Base-by-base conservation (phyloP, 148 eudicot species). In the Suaeda aralocaspica region DNA sequence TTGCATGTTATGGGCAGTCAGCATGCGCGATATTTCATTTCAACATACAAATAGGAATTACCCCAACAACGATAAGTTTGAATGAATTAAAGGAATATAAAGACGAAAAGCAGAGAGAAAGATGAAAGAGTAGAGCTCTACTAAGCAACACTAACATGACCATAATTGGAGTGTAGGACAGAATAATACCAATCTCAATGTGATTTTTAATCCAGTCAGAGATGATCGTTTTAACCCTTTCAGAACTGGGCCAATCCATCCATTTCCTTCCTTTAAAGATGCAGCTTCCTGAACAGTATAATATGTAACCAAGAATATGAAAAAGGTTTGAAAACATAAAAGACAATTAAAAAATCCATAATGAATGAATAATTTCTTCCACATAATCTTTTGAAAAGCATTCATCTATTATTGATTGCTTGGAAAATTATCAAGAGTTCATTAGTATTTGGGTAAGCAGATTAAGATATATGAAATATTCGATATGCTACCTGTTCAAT, bases 361-460 rank as follows among this genome's bases (percentile, higher is more conserved):
- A 73, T 75, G 97, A 78, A 81, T 81, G 56, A 42, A 94, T 78
- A 19, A 94, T 94, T 76, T 91, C 93, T 79, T 89, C 93, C 52
- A 94, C 93, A 0, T 93, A 72, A 64, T 83, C 86, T 84, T 85
- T 91, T 59, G 96, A n/a, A n/a, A n/a, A n/a, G n/a, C n/a, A n/a
- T n/a, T n/a, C n/a, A n/a, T n/a, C n/a, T n/a, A n/a, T n/a, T 86
- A 73, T 91, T 91, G 76, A 96, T 89, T 76, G 77, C 90, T 97
- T 94, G 86, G 55, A 77, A 63, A 52, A 64, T 66, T 71, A 75
- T 59, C 42, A 66, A 64, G 21, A 67, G 75, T 62, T 31, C 53
- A 21, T 76, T 44, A 68, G 67, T 67, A 62, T 49, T 48, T 61
- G 24, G 45, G 31, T 57, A 70, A 13, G 55, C 36, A 39, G 44